phyloP scores from a whole-genome alignment of 805 yeast species.

The Sugiyamaella valdiviana region DNA sequence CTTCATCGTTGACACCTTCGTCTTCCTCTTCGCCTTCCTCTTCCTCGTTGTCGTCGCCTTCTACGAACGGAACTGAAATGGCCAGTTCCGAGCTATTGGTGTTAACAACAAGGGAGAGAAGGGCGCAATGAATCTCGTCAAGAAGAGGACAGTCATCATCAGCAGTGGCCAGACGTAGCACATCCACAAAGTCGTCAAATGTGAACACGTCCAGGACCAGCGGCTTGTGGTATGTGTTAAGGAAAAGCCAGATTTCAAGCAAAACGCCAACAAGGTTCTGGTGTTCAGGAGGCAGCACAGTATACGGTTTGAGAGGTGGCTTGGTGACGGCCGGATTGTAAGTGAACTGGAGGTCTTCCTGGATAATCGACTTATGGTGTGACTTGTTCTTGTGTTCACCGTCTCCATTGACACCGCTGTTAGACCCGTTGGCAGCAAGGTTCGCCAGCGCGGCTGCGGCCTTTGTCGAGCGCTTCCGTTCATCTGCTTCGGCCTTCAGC shows the following conservation, averaged over 20 bases:
- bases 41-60: slow-evolving; percentile 11
- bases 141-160: slow-evolving; percentile 46
- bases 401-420: not conserved
- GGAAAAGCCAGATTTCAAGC: slow-evolving; percentile 67
- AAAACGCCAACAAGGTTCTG: slow-evolving; percentile 22
- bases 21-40: slow-evolving; percentile 27
- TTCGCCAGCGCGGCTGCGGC: not conserved
- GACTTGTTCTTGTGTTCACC: not conserved
- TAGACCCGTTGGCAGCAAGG: not conserved
- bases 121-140: slow-evolving; percentile 63
- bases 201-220: slow-evolving; percentile 65
- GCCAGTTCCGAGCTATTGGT: slow-evolving; percentile 36
- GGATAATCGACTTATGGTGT: not conserved
- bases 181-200: slow-evolving; percentile 68
- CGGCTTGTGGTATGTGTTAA: slow-evolving; percentile 63
- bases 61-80: slow-evolving; percentile 26
- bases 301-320: slow-evolving; percentile 10
- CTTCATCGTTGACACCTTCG: slow-evolving; percentile 26
- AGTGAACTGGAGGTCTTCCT: slow-evolving; percentile 4
- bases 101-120: slow-evolving; percentile 50
- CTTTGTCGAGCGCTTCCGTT: not conserved
- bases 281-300: slow-evolving; percentile 5
- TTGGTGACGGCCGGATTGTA: not conserved
- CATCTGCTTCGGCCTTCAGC: not conserved
- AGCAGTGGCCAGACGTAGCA: slow-evolving; percentile 44